phyloP scores from a whole-genome alignment of 2,329 filamentous ascomycete genomes.

The Huntiella bhutanensis region DNA sequence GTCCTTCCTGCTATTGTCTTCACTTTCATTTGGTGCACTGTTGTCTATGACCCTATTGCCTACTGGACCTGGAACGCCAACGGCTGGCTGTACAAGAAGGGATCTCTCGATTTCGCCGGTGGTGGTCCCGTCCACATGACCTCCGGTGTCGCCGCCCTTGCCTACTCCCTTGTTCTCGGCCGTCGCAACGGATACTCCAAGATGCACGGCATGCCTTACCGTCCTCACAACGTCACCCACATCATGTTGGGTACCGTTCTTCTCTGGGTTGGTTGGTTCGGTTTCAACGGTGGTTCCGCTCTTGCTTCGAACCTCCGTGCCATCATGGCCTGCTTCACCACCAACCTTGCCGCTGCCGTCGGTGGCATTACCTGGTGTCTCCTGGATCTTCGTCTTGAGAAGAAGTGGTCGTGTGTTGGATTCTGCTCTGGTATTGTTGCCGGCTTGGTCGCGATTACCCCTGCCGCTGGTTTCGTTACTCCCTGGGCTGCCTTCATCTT shows the following conservation, averaged over 20 bases:
- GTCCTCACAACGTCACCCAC: conserved; percentile 55
- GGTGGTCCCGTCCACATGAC: conserved; percentile 60
- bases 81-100: conserved; percentile 51
- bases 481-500: conserved; percentile 40
- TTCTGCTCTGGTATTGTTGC: conserved; percentile 84
- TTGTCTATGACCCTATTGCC: conserved; percentile 55
- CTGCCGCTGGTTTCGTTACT: conserved; percentile 64
- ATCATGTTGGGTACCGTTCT: conserved; percentile 55
- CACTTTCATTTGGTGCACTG: conserved; percentile 52
- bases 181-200: conserved; percentile 45
- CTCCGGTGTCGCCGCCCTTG: conserved; percentile 51
- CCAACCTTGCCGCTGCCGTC: conserved; percentile 67
- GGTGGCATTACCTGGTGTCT: conserved; percentile 71
- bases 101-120: conserved; percentile 55
- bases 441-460: conserved; percentile 73
- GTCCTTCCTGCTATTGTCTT: conserved; percentile 43
- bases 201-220: conserved; percentile 43
- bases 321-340: conserved; percentile 76
- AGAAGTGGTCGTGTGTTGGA: conserved; percentile 83
- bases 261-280: conserved; percentile 92
- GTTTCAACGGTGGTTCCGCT: conserved; percentile 80
- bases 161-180: conserved; percentile 55
- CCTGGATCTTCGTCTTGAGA: conserved; percentile 77
- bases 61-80: conserved; percentile 63
- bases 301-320: conserved; percentile 68